Evolutionary conservation across 164 flowering plant genomes (phyloP), one percentile per base, ranked within the genome.

Genomic region (Macadamia integrifolia): DNA sequence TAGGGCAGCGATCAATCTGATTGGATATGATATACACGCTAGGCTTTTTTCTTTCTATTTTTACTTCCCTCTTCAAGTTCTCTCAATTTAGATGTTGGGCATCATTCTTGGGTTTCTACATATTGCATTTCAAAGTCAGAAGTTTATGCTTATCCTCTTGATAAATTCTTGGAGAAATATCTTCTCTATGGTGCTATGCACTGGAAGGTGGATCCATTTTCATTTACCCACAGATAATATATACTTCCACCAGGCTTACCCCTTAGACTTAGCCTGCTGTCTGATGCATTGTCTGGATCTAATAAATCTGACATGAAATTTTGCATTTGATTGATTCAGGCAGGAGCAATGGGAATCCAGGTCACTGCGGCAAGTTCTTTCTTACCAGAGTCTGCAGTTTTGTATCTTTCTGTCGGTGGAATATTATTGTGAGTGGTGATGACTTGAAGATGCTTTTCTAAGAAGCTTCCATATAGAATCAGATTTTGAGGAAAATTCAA

Each of bases 381-480:
- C 69, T 46, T 74, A 11, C 18, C 82, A 40, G 60, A 58, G 55
- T 71, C 80, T 66, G 81, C 69, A 64, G 83, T 79, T 6, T 44
- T 87, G 67, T 90, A 77, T 78, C 61, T 94, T 53, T 89, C 98
- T 65, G 89, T 94, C 73, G 92, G 93, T 62, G 97, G 99, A 71
- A 92, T 87, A 88, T 80, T 92, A 29, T 40, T 89, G 99, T 94
- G 73, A 90, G 99, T 87, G 17, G 71, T 29, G 43, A 31, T 42
- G 66, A 59, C 63, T 71, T 60, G 9, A 30, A 29, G 59, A 40
- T 52, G 11, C n/a, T 12, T 30, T 58, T 57, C 42, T 44, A 23
- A 32, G 49, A 28, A 32, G 42, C 58, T 31, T 30, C 30, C 14
- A 49, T 17, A 13, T 64, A 57, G 61, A 18, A 8, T 53, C n/a